These are phyloP conservation scores for Daldinia eschscholtzii DNA, from an alignment of 2,329 filamentous ascomycete species.

Conservation along the genomic window DNA sequence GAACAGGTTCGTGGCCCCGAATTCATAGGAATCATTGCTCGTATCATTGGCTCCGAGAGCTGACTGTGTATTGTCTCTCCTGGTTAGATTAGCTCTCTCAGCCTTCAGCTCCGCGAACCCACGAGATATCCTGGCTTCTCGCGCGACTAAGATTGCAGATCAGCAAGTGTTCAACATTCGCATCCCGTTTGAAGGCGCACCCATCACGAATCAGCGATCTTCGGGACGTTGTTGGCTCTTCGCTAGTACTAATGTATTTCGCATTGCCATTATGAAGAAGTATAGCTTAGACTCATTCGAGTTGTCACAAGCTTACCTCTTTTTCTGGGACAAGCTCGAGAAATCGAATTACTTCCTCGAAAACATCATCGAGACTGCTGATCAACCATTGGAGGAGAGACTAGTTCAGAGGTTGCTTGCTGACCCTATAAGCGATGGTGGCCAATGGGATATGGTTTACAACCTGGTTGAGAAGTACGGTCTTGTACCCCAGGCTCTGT, in stretches of 20 bases:
- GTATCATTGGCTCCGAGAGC: not conserved
- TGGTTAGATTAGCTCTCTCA: conserved; percentile 76
- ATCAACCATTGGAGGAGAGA: conserved; percentile 77
- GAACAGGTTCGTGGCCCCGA: conserved; percentile 64
- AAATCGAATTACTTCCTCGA: conserved; percentile 93
- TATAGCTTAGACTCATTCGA: conserved; percentile 84
- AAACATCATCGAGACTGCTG: conserved; percentile 80
- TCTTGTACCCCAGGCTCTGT: conserved; percentile 83
- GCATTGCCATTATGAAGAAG: conserved; percentile 87
- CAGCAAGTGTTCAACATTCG: conserved; percentile 86
- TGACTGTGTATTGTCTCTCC: conserved; percentile 17
- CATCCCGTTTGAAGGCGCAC: conserved; percentile 83
- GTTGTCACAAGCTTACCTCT: conserved; percentile 88
- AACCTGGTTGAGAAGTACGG: conserved; percentile 91
- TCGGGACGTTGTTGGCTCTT: conserved; percentile 94
- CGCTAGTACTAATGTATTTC: conserved; percentile 90
- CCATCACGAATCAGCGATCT: conserved; percentile 85
- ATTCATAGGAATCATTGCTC: not conserved
- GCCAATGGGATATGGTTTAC: conserved; percentile 93
- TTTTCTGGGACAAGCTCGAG: conserved; percentile 95
- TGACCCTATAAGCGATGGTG: conserved; percentile 81
- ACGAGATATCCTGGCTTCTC: conserved; percentile 73
- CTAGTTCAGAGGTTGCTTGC: conserved; percentile 77
- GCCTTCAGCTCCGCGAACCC: conserved; percentile 78
- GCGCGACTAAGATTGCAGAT: conserved; percentile 72